Evolutionary conservation across 106 monocot species (phyloP), one percentile per base, ranked within the genome.

Genomic region (Chionographis japonica): DNA sequence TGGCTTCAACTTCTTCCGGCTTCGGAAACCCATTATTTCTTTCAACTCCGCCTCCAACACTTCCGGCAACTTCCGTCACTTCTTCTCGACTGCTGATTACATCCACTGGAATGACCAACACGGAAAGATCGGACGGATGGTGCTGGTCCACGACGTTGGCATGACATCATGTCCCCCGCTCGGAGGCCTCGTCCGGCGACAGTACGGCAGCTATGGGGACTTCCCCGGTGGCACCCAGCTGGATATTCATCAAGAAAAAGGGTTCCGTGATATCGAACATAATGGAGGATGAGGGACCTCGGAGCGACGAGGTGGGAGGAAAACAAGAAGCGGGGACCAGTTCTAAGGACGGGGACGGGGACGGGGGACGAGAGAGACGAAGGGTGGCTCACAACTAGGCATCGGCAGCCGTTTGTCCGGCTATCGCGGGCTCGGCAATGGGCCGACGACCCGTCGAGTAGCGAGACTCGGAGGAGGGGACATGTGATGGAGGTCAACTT

Each of bases 381-480:
- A 43, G 67, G 51, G 38, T 84, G 84, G 84, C 84, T 84, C 40
- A n/a, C 75, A 65, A 40, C 60, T 84, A 70, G 76, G 84, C 13
- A 52, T 84, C 68, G 79, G 66, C 3, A 19, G 16, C 19, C 18
- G 40, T 17, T 14, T 74, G 19, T 49, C 62, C 16, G 72, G 39
- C 3, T 7, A 14, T 7, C 6, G 13, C 8, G 40, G 6, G 50
- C 8, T 55, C 36, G 41, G 41, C 6, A 14, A 43, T 12, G 27
- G 43, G 13, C 46, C 50, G 4, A 50, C 12, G 11, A 51, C 41
- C 3, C 14, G 13, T 8, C 18, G 17, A 37, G 9, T 5, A 20
- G 56, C 16, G 2, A 0, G 37, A 2, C 6, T 12, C 38, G 37
- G 11, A 20, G 42, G 14, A 6, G 39, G 54, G 37, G 57, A 4